phyloP scores from a whole-genome alignment of 176 grass and related monocot species.

The Triticum dicoccoides region DNA sequence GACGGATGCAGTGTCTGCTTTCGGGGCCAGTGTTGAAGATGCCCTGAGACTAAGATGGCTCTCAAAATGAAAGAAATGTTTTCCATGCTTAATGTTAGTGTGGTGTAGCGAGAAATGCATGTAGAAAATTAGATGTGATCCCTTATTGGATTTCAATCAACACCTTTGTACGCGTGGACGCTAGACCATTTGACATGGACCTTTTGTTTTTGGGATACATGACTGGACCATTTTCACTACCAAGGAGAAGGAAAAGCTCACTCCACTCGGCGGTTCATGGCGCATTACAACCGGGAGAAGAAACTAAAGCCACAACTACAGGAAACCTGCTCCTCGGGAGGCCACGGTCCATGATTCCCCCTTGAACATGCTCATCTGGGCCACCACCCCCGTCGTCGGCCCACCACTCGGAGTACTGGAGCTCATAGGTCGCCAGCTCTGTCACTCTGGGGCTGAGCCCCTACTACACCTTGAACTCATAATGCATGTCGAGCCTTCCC shows the following conservation, averaged over 20 bases:
- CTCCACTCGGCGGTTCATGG: no score
- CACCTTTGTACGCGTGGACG: no score
- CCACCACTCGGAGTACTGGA: conserved; percentile 23
- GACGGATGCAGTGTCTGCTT: no score
- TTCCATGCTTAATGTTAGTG: neutral
- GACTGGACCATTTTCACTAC: no score
- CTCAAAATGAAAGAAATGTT: neutral
- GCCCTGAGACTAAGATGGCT: no score
- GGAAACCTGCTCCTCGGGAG: neutral
- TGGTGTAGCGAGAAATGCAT: neutral
- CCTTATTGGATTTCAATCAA: no score
- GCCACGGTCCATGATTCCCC: neutral
- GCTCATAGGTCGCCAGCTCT: conserved; percentile 15
- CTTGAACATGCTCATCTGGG: neutral
- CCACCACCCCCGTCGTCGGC: neutral
- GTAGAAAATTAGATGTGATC: neutral
- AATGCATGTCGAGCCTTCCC: conserved; percentile 3
- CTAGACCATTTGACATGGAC: no score
- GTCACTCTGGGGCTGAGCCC: neutral
- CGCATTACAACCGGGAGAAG: neutral
- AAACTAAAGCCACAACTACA: neutral
- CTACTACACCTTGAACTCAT: conserved; percentile 32
- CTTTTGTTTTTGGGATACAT: no score
- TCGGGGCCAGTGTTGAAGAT: no score
- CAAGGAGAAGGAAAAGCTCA: no score